Evolutionary conservation across 441 rosid species (phyloP), one percentile per base, ranked within the genome.

Genomic region (Viola pubescens): DNA sequence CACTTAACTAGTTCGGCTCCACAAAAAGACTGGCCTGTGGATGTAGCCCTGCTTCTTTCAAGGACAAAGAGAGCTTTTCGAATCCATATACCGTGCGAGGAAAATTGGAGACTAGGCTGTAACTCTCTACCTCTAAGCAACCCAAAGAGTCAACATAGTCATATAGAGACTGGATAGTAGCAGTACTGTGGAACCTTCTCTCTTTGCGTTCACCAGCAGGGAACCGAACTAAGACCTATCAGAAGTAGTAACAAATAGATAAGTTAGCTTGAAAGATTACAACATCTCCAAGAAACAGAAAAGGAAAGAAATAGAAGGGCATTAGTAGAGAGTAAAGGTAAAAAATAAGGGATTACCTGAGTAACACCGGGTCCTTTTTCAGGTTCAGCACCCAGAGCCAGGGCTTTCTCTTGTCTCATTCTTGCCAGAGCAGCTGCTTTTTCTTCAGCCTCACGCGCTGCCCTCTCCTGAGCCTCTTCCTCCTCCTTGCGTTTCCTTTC

Each of bases 11-110:
- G 83, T 81, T 83, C 65, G 83, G 74, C 89, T 94, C 97, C 71
- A 94, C 91, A 60, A 90, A 94, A 70, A 94, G 96, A 77, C 97
- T 86, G 61, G 94, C 97, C 76, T 90, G 97, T 68, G 99, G 99
- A 82, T 94, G 89, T 77, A 94, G 79, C 53, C 97, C 97, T 10
- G 94, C 86, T 43, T 90, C 97, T 71, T 90, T 84, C 58, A 94
- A 67, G 42, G 89, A 71, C 76, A 80, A 43, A 0, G 79, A 64
- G 48, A 73, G 73, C 80, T 84, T 88, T 39, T 83, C 97, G 26
- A 77, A 46, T 44, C 91, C 95, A 14, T 85, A 85, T 7, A 81
- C 79, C 19, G 75, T 77, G 37, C 98, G 79, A 0, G 98, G 98
- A 54, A 90, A 90, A 81, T 88, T 90, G 13, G 97, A 86, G 14